phyloP scores from a whole-genome alignment of 306 rosid species.

The Quercus agrifolia region DNA sequence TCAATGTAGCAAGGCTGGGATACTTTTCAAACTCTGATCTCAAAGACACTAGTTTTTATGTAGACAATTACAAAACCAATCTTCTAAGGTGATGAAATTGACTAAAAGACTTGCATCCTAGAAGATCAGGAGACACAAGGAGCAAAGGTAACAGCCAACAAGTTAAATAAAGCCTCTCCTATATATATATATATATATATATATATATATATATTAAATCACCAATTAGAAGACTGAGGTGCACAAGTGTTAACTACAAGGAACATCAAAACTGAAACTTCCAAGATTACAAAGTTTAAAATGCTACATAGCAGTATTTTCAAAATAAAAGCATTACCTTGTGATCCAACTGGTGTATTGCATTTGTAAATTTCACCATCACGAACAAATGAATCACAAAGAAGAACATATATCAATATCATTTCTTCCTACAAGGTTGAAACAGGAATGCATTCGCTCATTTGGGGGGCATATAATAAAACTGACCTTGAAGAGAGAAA shows the following conservation, averaged over 20 bases:
- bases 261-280: not conserved
- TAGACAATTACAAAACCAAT: conserved; percentile 1
- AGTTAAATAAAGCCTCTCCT: not conserved
- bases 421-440: not conserved
- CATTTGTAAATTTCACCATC: conserved; percentile 25
- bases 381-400: conserved; percentile 6
- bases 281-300: not conserved
- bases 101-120: not conserved
- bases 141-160: not conserved
- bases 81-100: not conserved
- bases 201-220: not conserved
- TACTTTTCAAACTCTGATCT: not conserved
- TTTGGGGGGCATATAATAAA: conserved; percentile 10
- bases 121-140: not conserved
- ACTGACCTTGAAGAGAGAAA: conserved; percentile 74
- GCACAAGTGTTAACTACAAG: not conserved
- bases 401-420: conserved; percentile 17
- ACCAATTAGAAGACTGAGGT: not conserved
- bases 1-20: not conserved
- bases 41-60: not conserved
- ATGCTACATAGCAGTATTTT: not conserved
- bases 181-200: not conserved
- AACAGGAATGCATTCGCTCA: conserved; percentile 2
- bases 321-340: conserved; percentile 35
- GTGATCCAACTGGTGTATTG: conserved; percentile 47